These are phyloP conservation scores for Fusarium hainanense DNA, from an alignment of 2,329 filamentous ascomycete species.

Conservation along the genomic window DNA sequence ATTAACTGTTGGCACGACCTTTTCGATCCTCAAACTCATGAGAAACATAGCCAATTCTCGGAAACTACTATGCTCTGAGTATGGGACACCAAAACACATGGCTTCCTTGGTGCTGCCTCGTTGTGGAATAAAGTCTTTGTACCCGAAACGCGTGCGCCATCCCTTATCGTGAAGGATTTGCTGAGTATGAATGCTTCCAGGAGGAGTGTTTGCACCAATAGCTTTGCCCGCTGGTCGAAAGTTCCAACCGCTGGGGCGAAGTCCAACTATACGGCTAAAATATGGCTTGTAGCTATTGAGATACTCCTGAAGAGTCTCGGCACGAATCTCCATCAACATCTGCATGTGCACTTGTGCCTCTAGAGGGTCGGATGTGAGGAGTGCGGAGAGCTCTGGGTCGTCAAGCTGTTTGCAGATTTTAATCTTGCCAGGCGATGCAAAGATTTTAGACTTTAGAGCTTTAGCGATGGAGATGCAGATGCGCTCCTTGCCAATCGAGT, in stretches of 20 bases:
- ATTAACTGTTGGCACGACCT: slow-evolving; percentile 94
- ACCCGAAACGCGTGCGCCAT: slow-evolving; percentile 81
- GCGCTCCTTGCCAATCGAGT: slow-evolving; percentile 97
- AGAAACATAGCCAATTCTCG: slow-evolving; percentile 94
- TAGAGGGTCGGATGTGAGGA: slow-evolving; percentile 81
- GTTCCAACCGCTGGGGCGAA: slow-evolving; percentile 94
- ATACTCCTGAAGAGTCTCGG: slow-evolving; percentile 92
- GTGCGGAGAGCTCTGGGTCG: slow-evolving; percentile 80
- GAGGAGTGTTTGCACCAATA: slow-evolving; percentile 65
- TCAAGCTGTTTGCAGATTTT: slow-evolving; percentile 86
- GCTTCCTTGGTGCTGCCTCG: slow-evolving; percentile 84
- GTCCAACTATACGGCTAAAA: slow-evolving; percentile 88
- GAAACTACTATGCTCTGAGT: slow-evolving; percentile 96
- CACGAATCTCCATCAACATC: slow-evolving; percentile 90
- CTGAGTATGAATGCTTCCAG: slow-evolving; percentile 61
- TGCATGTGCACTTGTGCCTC: slow-evolving; percentile 99
- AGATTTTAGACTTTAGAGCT: slow-evolving; percentile 89
- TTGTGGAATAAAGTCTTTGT: slow-evolving; percentile 80
- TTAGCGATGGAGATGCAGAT: slow-evolving; percentile 93
- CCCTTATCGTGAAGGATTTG: slow-evolving; percentile 67
- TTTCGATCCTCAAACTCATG: slow-evolving; percentile 86
- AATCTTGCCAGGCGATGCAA: slow-evolving; percentile 83
- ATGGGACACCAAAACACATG: slow-evolving; percentile 93
- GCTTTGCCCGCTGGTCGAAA: slow-evolving; percentile 75
- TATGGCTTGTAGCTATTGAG: slow-evolving; percentile 81